phyloP scores from a whole-genome alignment of 805 yeast species.

The Candida stauntonica region DNA sequence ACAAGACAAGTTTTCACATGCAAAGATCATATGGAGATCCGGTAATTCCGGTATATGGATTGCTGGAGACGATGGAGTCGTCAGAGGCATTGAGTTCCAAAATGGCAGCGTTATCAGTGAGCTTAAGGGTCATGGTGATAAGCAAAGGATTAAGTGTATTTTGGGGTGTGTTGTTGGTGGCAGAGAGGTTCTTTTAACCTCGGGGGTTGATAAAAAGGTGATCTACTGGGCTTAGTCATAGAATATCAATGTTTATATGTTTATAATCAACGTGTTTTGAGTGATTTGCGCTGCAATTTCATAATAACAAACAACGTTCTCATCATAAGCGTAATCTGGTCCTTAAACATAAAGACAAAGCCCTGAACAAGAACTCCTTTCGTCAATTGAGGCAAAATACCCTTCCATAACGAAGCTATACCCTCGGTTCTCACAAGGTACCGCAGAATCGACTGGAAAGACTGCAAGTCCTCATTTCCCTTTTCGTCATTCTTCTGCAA shows the following conservation, averaged over 20 bases:
- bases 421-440: conserved; percentile 66
- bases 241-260: background rate
- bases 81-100: conserved; percentile 55
- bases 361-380: conserved; percentile 88
- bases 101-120: conserved; percentile 33
- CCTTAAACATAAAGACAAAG: conserved; percentile 67
- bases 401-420: conserved; percentile 65
- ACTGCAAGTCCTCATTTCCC: conserved; percentile 42
- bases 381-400: conserved; percentile 70
- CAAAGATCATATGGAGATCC: conserved; percentile 42
- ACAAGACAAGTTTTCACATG: conserved; percentile 61
- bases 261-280: too few relatives aligned
- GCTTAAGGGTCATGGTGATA: conserved; percentile 29
- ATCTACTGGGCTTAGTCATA: conserved; percentile 27
- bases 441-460: conserved; percentile 59
- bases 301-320: conserved; percentile 21
- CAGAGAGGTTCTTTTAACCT: conserved; percentile 39
- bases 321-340: conserved; percentile 23
- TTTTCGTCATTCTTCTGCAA: conserved; percentile 49
- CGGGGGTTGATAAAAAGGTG: conserved; percentile 45
- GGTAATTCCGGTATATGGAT: conserved; percentile 56
- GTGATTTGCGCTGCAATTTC: conserved; percentile 12
- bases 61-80: conserved; percentile 61
- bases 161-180: conserved; percentile 27
- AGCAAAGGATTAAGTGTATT: conserved; percentile 47